Evolutionary conservation across 2,329 filamentous ascomycete species (phyloP).

Genomic region (Aspergillus ustus): DNA sequence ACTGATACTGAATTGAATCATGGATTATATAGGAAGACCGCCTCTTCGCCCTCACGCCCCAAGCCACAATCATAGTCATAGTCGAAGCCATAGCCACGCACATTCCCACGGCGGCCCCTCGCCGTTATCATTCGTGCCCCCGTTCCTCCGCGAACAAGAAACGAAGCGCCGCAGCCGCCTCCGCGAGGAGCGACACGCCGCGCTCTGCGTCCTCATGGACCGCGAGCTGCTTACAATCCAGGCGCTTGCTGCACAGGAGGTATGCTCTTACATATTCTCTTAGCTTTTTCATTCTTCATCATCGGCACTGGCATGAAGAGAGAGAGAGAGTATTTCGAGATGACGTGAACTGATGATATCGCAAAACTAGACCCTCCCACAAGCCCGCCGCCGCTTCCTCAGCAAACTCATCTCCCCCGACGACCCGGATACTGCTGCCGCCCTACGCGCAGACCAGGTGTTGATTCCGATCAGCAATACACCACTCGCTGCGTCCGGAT

Average conservation of each 20-base stretch:
- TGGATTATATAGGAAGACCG: background rate
- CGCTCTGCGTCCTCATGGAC: constrained; percentile 44
- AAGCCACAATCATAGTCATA: background rate
- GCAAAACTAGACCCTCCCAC: constrained; percentile 40
- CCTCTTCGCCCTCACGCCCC: background rate
- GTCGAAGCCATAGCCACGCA: background rate
- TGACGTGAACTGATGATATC: background rate
- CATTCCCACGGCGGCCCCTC: background rate
- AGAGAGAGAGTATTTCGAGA: background rate
- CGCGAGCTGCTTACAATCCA: constrained; percentile 47
- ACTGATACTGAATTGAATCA: background rate
- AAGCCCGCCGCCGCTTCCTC: constrained; percentile 43
- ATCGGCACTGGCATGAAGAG: background rate
- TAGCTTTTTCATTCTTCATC: background rate
- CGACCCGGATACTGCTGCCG: constrained; percentile 31
- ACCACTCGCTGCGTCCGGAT: background rate
- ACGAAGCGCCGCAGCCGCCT: constrained; percentile 29
- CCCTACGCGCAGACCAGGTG: constrained; percentile 35
- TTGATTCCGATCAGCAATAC: constrained; percentile 21
- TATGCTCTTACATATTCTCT: constrained; percentile 23
- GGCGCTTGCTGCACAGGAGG: constrained; percentile 43
- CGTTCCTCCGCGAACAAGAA: constrained; percentile 23
- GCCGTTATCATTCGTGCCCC: constrained; percentile 16
- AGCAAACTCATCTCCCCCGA: constrained; percentile 40
- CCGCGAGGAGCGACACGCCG: constrained; percentile 43